Evolutionary conservation across 257 asterid species (phyloP).

Genomic region (Salvia rosmarinus): DNA sequence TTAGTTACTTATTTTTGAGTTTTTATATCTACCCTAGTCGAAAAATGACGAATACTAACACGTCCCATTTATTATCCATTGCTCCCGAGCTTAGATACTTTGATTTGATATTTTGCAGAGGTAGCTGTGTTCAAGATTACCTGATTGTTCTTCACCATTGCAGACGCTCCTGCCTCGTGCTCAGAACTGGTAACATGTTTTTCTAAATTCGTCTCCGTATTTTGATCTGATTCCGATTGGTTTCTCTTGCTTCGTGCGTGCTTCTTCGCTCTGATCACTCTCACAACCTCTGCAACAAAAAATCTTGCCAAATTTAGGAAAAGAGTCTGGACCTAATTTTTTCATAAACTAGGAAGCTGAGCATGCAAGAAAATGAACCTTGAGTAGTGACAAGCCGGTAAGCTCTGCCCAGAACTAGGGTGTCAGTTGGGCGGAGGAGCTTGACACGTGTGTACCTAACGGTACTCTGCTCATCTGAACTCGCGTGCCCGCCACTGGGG

Average conservation of each 20-base stretch:
- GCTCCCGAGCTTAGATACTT: neutral
- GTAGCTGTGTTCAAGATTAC: conserved; percentile 32
- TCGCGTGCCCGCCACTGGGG: conserved; percentile 32
- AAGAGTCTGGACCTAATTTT: neutral
- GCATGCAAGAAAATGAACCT: conserved; percentile 44
- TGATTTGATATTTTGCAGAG: conserved; percentile 33
- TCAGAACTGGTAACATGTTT: conserved; percentile 39
- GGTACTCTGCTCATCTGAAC: conserved; percentile 41
- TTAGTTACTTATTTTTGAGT: neutral
- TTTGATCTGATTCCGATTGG: conserved; percentile 43
- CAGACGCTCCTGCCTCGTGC: conserved; percentile 27
- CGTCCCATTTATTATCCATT: neutral
- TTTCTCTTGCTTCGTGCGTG: conserved; percentile 65
- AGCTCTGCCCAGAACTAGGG: conserved; percentile 61
- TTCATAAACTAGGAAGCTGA: neutral
- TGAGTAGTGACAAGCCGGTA: conserved; percentile 70
- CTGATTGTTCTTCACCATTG: conserved; percentile 34
- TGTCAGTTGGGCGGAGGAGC: conserved; percentile 65
- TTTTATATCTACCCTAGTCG: neutral
- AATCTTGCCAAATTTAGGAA: conserved; percentile 1
- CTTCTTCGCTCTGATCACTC: conserved; percentile 80
- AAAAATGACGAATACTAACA: neutral
- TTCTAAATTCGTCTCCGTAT: conserved; percentile 41
- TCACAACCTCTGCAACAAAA: conserved; percentile 73
- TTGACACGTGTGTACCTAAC: conserved; percentile 60